Conservation (phyloP, 768 basidiomycete species). For the Termitomyces sp. region DNA sequence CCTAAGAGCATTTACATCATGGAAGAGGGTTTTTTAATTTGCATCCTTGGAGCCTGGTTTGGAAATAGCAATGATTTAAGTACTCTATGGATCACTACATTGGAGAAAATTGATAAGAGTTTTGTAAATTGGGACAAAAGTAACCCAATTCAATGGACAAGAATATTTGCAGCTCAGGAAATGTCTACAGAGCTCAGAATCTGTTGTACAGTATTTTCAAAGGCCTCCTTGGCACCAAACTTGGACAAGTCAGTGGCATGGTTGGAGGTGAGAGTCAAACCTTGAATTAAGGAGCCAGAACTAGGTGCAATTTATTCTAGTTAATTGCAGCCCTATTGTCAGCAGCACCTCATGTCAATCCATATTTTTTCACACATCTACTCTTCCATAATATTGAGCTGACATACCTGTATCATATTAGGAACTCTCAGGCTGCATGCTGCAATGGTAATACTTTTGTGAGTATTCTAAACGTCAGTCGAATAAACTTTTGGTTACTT, state of each 20-base stretch:
- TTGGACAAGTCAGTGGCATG: neutral
- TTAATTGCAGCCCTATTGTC: conserved; percentile 12
- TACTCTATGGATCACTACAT: too few relatives aligned
- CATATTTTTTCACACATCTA: neutral
- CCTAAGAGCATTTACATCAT: too few relatives aligned
- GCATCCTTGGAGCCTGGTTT: too few relatives aligned
- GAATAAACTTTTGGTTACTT: neutral
- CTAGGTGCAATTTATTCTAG: neutral
- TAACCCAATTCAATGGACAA: too few relatives aligned
- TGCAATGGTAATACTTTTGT: conserved; percentile 18
- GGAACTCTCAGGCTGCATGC: conserved; percentile 16
- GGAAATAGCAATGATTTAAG: too few relatives aligned
- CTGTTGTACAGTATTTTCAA: neutral
- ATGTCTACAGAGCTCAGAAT: neutral
- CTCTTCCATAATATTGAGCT: neutral
- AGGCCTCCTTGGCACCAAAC: conserved; percentile 10
- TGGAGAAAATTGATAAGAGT: too few relatives aligned
- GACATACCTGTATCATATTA: neutral
- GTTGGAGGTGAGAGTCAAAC: conserved; percentile 9
- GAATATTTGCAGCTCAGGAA: neutral
- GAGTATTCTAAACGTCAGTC: neutral
- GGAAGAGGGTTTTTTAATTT: too few relatives aligned
- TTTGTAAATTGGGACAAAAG: too few relatives aligned
- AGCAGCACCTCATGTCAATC: conserved; percentile 5
- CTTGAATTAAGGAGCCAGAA: neutral